A percentile compares a stretch with the other conserved stretches of the same genome.
Evolutionary conservation across 345 rosid genomes (phyloP).

Genomic region (Lenwebbia sp.): DNA sequence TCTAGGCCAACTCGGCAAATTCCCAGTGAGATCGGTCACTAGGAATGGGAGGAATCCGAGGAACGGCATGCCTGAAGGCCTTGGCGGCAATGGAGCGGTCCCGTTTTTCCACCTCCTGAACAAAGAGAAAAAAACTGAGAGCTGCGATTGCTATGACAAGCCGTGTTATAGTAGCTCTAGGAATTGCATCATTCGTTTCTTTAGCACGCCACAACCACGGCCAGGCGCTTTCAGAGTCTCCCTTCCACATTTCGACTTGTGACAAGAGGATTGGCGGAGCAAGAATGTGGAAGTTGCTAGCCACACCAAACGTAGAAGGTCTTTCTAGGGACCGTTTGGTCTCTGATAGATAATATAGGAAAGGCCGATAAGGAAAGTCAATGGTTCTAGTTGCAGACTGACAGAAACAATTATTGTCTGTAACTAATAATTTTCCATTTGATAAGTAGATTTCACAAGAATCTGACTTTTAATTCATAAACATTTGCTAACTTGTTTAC

Average conservation of each 20-base stretch:
- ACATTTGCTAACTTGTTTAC: no score
- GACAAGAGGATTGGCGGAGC: neutral
- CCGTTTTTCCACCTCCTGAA: neutral
- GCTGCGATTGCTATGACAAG: neutral
- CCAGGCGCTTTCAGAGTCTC: neutral
- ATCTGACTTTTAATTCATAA: no score
- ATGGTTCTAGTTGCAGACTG: neutral
- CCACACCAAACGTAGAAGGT: neutral
- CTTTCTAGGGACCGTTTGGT: neutral
- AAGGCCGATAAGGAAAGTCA: neutral
- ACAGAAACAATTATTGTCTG: no score
- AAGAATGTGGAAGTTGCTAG: neutral
- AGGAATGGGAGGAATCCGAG: constrained; percentile 39
- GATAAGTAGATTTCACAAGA: no score
- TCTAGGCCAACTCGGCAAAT: constrained; percentile 12
- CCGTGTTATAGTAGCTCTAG: neutral
- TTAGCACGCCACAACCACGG: neutral
- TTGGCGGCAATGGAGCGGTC: constrained; percentile 3
- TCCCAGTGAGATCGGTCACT: constrained; percentile 8
- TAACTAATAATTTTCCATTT: no score
- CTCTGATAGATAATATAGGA: neutral
- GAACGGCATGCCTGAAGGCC: constrained; percentile 31
- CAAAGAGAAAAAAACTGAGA: neutral
- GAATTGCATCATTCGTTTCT: neutral
- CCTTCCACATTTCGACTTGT: no score